Conservation (phyloP, 2,329 filamentous ascomycete genomes). For the Colletotrichum higginsianum region DNA sequence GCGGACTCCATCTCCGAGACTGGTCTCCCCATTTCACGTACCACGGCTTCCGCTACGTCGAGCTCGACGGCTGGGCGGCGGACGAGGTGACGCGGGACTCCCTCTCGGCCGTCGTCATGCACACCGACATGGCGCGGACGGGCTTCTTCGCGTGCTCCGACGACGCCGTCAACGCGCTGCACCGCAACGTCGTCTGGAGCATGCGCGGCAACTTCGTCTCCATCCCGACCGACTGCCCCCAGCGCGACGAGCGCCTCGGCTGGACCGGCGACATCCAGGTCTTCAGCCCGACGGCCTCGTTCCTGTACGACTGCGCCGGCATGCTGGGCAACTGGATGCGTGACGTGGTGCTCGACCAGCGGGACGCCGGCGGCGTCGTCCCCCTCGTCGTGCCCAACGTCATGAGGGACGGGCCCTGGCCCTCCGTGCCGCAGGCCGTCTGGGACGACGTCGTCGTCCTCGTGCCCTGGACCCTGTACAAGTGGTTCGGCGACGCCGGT, state of each 20-base stretch:
- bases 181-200: conserved; percentile 68
- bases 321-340: conserved; percentile 66
- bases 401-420: conserved; percentile 45
- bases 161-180: conserved; percentile 64
- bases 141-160: conserved; percentile 69
- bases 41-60: conserved; percentile 67
- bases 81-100: conserved; percentile 38
- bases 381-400: conserved; percentile 51
- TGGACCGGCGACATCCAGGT: conserved; percentile 68
- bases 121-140: conserved; percentile 66
- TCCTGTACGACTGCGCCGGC: conserved; percentile 66
- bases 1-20: conserved; percentile 1
- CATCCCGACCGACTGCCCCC: conserved; percentile 71
- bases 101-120: conserved; percentile 55
- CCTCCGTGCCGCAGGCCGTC: conserved; percentile 51
- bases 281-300: conserved; percentile 66
- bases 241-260: conserved; percentile 68
- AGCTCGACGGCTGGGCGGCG: conserved; percentile 60
- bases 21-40: conserved; percentile 67
- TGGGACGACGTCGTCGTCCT: conserved; percentile 61
- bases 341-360: conserved; percentile 56
- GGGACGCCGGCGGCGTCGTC: conserved; percentile 53
- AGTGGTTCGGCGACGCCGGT: conserved; percentile 53
- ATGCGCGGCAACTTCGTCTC: conserved; percentile 72
- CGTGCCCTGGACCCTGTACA: conserved; percentile 58